Evolutionary conservation across 2,329 filamentous ascomycete genomes (phyloP).

Genomic region (Emergomyces africanus): DNA sequence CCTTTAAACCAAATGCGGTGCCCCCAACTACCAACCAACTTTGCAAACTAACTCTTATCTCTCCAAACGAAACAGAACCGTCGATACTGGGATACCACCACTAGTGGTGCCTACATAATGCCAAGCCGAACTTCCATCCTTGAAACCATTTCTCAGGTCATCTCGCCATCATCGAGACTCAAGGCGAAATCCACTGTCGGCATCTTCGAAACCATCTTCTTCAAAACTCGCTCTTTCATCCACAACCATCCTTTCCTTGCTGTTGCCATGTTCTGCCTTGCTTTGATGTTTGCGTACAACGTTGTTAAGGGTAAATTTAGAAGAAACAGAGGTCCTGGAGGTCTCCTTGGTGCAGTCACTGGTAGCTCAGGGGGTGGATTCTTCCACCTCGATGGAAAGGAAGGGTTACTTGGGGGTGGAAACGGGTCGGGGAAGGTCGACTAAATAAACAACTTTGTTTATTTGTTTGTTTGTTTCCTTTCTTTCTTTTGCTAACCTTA

Average conservation of each 20-base stretch:
- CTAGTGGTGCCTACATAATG: conserved; percentile 79
- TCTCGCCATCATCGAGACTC: conserved; percentile 36
- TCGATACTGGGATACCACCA: conserved; percentile 87
- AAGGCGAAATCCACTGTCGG: conserved; percentile 38
- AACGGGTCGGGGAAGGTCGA: conserved; percentile 34
- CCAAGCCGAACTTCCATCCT: conserved; percentile 82
- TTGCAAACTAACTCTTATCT: conserved; percentile 16
- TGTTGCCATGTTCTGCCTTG: conserved; percentile 26
- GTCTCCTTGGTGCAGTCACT: conserved; percentile 20
- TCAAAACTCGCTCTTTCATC: conserved; percentile 31
- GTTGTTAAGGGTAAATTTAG: conserved; percentile 20
- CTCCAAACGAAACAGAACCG: conserved; percentile 49
- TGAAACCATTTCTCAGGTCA: conserved; percentile 53
- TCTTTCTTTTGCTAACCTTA: neutral
- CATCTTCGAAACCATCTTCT: conserved; percentile 34
- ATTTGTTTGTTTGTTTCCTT: neutral
- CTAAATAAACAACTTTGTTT: conserved; percentile 14
- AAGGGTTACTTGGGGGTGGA: conserved; percentile 30
- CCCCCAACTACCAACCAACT: neutral
- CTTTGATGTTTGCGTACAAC: conserved; percentile 22
- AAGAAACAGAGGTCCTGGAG: conserved; percentile 18
- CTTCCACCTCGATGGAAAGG: conserved; percentile 37
- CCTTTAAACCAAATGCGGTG: neutral
- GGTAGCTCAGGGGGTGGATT: conserved; percentile 28
- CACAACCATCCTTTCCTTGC: conserved; percentile 33